These are phyloP conservation scores for Mycena citricolor DNA, from an alignment of 1,284 basidiomycete genomes.

Conservation along the genomic window DNA sequence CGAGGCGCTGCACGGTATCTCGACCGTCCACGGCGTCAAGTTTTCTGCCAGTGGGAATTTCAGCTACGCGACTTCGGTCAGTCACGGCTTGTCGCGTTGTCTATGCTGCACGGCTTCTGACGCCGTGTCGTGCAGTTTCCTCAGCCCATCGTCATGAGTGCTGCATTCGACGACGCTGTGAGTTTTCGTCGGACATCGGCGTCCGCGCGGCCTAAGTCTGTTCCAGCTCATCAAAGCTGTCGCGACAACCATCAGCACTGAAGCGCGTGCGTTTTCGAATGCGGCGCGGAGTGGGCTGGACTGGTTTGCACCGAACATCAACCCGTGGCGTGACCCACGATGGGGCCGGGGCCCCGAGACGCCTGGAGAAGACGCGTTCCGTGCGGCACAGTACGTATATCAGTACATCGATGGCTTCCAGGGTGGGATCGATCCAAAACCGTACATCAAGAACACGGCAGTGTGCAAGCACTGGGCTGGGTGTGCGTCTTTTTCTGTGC, in stretches of 20 bases:
- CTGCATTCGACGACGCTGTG: constrained; percentile 69
- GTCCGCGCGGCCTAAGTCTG: no score
- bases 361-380: constrained; percentile 57
- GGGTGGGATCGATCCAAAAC: constrained; percentile 50
- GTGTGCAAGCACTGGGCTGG: constrained; percentile 59
- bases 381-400: constrained; percentile 51
- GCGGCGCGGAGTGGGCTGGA: constrained; percentile 49
- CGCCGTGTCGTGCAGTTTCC: no score
- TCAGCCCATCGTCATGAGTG: constrained; percentile 87
- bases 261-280: constrained; percentile 58
- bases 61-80: constrained; percentile 54
- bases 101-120: no score
- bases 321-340: constrained; percentile 59
- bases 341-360: constrained; percentile 64
- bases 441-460: constrained; percentile 50
- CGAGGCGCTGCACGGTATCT: constrained; percentile 61
- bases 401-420: constrained; percentile 54
- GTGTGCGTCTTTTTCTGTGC: no score
- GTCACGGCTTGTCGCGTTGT: no score
- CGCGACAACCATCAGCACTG: constrained; percentile 50
- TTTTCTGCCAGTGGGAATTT: constrained; percentile 48
- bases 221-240: constrained; percentile 45
- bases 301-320: constrained; percentile 60
- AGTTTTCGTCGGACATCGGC: no score
- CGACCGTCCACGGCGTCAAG: constrained; percentile 48